A percentile compares a stretch with the other conserved stretches of the same genome.
These are phyloP conservation scores for Russula sp. DNA, from an alignment of 768 basidiomycete genomes.

Conservation along the genomic window DNA sequence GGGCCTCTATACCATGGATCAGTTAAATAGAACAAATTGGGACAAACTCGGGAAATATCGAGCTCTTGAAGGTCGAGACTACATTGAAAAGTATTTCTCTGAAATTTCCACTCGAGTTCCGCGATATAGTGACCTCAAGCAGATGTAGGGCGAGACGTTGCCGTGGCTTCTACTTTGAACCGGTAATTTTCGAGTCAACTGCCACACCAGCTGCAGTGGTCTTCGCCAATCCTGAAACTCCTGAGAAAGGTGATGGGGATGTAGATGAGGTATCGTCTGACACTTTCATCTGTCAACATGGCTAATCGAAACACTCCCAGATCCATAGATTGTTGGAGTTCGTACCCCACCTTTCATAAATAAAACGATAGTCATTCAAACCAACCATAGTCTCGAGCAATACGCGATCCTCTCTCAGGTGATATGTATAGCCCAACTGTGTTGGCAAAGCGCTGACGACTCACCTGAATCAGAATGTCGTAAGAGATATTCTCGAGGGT, in stretches of 20 bases:
- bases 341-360: not conserved
- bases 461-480: not conserved
- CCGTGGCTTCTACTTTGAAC: not conserved
- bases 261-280: constrained; percentile 9
- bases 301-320: not conserved
- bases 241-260: not conserved
- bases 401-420: constrained; percentile 14
- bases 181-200: not conserved
- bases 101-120: not conserved
- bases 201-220: not conserved
- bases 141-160: constrained; percentile 11
- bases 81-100: not conserved
- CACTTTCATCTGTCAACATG: not conserved
- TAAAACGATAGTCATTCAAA: not conserved
- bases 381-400: constrained; percentile 14
- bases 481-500: constrained; percentile 10
- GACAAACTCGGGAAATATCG: constrained; percentile 1
- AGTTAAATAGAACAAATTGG: constrained; percentile 11
- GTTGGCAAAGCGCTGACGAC: not conserved
- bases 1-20: constrained; percentile 7
- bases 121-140: not conserved
- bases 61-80: not conserved
- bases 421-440: not conserved
- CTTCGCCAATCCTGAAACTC: not conserved
- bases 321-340: constrained; percentile 12